Evolutionary conservation across 2,329 filamentous ascomycete genomes (phyloP), one percentile per base, ranked within the genome.

Genomic region (Phoma sp.): DNA sequence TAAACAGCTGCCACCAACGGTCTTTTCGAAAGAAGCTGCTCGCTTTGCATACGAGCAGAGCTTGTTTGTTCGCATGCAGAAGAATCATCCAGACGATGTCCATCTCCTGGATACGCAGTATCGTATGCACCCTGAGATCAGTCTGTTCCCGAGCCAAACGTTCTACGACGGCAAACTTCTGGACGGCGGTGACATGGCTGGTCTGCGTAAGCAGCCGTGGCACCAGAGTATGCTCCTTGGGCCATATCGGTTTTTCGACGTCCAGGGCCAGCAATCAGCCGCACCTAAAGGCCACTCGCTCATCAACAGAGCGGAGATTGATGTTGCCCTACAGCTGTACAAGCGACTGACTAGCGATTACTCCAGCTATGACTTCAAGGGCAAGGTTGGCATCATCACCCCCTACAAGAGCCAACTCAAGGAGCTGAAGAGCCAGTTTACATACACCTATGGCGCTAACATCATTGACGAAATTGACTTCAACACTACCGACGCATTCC

Each of bases 51-150:
- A 98, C 76, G 94, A 98, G 71, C 95, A 99, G 78, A 96, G 92
- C 83, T 81, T 99, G 77, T 99, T 99, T 79, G 95, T 98, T 49
- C 90, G 95, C 31, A 99, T 99, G 94, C 95, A 98, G 73, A 88
- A 88, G 68, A 97, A 97, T 61, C 88, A 94, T 67, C 91, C 92
- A 0, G 81, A 90, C 29, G 89, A 96, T 62, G 88, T 99, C 15
- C 94, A 99, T 78, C 82, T 99, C 24, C 85, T 99, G n/a, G 94
- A 98, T 71, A 95, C 90, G 51, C 95, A 99, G 72, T 99, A 99
- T 74, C 95, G 95, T 77, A 99, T 99, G 96, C 95, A 99, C 77
- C 95, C 96, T 0, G 91, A 95, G 64, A 99, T 99, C 73, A 96
- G 92, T 75, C 76, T 81, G 47, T 99, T 97, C 74, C 95, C 96